phyloP scores from a whole-genome alignment of 176 grass and related monocot genomes.

The Metroxylon sagu region DNA sequence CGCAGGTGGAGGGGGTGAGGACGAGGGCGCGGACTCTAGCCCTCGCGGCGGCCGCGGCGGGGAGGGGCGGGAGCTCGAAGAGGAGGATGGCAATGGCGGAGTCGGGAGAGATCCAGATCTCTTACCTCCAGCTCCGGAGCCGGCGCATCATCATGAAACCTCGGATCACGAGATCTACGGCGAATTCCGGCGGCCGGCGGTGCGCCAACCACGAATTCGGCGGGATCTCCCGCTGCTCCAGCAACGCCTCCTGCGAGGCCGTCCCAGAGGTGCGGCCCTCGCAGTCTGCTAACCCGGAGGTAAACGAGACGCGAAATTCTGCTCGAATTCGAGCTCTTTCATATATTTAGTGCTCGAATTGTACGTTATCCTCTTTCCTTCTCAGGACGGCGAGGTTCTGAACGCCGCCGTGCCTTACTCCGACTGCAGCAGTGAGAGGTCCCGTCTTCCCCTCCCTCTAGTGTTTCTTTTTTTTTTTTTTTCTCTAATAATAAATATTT shows the following conservation, averaged over 20 bases:
- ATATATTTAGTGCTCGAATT: not conserved
- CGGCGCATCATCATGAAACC: not conserved
- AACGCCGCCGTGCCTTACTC: not conserved
- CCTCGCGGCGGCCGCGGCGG: not conserved
- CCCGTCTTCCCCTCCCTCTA: no score
- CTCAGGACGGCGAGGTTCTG: not conserved
- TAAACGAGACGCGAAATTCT: not conserved
- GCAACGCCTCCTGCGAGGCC: constrained; percentile 1
- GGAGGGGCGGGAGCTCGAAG: not conserved
- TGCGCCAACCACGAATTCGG: not conserved
- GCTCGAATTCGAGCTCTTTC: not conserved
- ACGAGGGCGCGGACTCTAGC: not conserved
- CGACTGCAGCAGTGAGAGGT: constrained; percentile 1
- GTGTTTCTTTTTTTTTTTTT: no score
- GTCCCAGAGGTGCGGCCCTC: not conserved
- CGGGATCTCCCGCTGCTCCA: constrained; percentile 4
- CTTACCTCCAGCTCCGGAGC: not conserved
- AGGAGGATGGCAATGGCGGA: not conserved
- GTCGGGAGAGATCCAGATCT: not conserved
- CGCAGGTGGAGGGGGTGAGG: not conserved
- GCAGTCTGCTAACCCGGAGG: not conserved
- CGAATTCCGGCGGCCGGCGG: not conserved
- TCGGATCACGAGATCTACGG: not conserved
- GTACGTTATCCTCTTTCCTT: not conserved
- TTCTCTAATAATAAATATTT: not conserved